phyloP scores from a whole-genome alignment of 2,329 filamentous ascomycete genomes.

The Monosporascus cannonballus region DNA sequence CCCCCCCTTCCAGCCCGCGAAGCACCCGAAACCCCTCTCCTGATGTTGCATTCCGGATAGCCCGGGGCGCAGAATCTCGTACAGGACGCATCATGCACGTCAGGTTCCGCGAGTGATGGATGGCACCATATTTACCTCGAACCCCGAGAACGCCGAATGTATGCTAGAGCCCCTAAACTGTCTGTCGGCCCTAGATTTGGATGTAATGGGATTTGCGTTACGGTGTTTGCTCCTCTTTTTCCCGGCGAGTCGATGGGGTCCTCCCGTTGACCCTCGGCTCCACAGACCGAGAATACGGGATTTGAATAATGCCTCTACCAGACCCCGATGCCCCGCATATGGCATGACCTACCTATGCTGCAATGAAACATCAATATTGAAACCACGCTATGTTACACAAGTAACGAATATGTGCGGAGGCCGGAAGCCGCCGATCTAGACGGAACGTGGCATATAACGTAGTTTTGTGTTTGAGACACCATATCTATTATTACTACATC shows the following conservation, averaged over 20 bases:
- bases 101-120: too few relatives aligned
- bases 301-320: not conserved
- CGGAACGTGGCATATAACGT: too few relatives aligned
- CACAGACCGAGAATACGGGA: not conserved
- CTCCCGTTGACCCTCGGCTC: not conserved
- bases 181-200: not conserved
- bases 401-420: not conserved
- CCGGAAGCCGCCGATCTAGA: not conserved
- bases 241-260: not conserved
- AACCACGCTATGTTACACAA: not conserved
- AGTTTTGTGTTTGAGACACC: too few relatives aligned
- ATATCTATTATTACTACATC: too few relatives aligned
- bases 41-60: not conserved
- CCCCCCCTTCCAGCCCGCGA: not conserved
- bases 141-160: not conserved
- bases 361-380: not conserved
- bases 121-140: not conserved
- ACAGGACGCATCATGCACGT: not conserved
- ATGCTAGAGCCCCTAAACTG: not conserved
- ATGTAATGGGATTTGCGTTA: not conserved
- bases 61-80: not conserved
- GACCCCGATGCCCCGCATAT: not conserved
- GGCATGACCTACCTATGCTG: not conserved
- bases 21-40: not conserved
- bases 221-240: not conserved